A percentile compares a stretch with the other conserved stretches of the same genome.
These are phyloP conservation scores for Pelargonium fulgidum DNA, from an alignment of 441 rosid genomes.

Conservation along the genomic window DNA sequence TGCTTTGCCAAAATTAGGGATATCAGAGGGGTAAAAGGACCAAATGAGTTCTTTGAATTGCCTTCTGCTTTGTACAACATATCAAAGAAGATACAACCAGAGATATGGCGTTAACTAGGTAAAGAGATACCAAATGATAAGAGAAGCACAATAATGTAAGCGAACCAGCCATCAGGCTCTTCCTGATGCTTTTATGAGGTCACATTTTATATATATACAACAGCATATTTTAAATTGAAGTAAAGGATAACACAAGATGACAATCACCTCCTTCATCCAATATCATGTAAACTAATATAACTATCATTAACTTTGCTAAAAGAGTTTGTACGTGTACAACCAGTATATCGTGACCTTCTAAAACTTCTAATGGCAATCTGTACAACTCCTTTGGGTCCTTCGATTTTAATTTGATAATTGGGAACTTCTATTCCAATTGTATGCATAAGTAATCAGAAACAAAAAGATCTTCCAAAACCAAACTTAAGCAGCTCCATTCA, in stretches of 20 bases:
- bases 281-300: neutral
- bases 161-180: neutral
- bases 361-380: neutral
- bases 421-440: neutral
- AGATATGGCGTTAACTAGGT: neutral
- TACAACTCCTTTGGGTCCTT: neutral
- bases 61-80: neutral
- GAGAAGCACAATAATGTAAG: neutral
- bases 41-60: neutral
- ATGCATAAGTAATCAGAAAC: neutral
- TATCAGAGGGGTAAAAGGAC: neutral
- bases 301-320: conserved; percentile 1
- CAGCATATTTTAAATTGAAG: neutral
- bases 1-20: neutral
- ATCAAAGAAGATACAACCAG: neutral
- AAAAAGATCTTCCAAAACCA: neutral
- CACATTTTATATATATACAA: neutral
- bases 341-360: neutral
- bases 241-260: conserved; percentile 1
- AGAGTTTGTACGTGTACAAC: neutral
- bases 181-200: conserved; percentile 6
- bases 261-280: neutral
- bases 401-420: neutral
- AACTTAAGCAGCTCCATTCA: neutral
- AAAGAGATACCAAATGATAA: neutral